Conservation (phyloP, 371 early-diverging fungal genomes). For the Mucor piriformis region DNA sequence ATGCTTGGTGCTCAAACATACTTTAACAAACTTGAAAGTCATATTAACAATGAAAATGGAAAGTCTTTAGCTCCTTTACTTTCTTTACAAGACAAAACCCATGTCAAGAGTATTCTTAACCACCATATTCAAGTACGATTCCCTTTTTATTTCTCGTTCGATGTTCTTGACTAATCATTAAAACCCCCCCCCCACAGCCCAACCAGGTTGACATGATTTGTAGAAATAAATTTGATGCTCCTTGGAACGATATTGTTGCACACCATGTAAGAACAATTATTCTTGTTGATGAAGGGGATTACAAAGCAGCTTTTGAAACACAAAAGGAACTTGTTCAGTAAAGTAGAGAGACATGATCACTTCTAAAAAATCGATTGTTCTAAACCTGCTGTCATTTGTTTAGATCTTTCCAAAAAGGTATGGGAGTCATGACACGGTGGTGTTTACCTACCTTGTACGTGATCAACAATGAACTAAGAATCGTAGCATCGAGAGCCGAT, state of each 20-base stretch:
- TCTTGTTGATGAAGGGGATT: slow-evolving; percentile 36
- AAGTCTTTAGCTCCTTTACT: slow-evolving; percentile 28
- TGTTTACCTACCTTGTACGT: slow-evolving; percentile 56
- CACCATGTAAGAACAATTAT: slow-evolving; percentile 50
- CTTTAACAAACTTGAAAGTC: slow-evolving; percentile 16
- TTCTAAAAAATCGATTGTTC: slow-evolving; percentile 9
- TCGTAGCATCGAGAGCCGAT: slow-evolving; percentile 63
- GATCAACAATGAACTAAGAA: slow-evolving; percentile 60
- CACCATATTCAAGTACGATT: slow-evolving; percentile 27
- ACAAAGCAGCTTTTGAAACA: slow-evolving; percentile 52
- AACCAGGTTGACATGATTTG: slow-evolving; percentile 37
- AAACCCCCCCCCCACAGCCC: too few relatives aligned
- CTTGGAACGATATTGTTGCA: slow-evolving; percentile 58
- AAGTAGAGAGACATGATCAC: slow-evolving; percentile 14
- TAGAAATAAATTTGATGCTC: slow-evolving; percentile 28
- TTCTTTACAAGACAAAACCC: slow-evolving; percentile 22
- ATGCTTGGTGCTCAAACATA: slow-evolving; percentile 14
- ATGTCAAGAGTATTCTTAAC: slow-evolving; percentile 22
- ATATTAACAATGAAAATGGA: slow-evolving; percentile 30
- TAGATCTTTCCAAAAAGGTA: slow-evolving; percentile 54
- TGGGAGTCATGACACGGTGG: slow-evolving; percentile 51
- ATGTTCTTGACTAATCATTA: too few relatives aligned
- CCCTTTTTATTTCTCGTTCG: too few relatives aligned
- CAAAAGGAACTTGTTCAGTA: slow-evolving; percentile 61
- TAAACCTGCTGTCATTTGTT: background rate